A percentile compares a stretch with the other conserved stretches of the same genome.
Conservation (phyloP, 306 rosid species). For the Castanea sativa region DNA sequence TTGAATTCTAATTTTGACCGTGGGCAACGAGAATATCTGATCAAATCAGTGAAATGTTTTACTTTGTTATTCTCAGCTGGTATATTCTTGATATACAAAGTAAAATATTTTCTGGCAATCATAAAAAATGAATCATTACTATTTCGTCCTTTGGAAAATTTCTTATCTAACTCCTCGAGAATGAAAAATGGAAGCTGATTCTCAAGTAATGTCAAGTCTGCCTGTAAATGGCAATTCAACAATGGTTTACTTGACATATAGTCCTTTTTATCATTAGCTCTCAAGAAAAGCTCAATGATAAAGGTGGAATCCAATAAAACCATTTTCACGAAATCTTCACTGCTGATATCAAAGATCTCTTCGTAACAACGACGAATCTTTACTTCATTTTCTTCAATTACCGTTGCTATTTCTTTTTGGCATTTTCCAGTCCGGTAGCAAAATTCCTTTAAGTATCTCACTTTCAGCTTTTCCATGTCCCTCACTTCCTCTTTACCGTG, state of each 20-base stretch:
- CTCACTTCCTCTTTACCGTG: no score
- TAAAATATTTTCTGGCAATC: no score
- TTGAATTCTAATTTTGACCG: rapidly evolving
- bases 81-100: no score
- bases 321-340: background rate
- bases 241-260: no score
- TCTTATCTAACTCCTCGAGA: no score
- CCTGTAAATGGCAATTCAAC: constrained; percentile 6
- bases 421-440: background rate
- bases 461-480: constrained; percentile 1
- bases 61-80: no score
- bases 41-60: background rate
- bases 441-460: background rate
- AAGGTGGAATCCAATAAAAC: constrained; percentile 21
- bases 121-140: no score
- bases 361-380: background rate
- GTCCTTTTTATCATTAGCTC: no score
- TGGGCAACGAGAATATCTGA: background rate
- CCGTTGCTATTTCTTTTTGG: no score
- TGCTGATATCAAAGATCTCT: background rate
- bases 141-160: no score
- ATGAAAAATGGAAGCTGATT: no score
- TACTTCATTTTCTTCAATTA: background rate
- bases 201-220: no score
- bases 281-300: background rate